Percentiles rank a stretch among this genome's conserved stretches.
phyloP scores from a whole-genome alignment of 2,329 filamentous ascomycete genomes.

The Helotiales sp. region DNA sequence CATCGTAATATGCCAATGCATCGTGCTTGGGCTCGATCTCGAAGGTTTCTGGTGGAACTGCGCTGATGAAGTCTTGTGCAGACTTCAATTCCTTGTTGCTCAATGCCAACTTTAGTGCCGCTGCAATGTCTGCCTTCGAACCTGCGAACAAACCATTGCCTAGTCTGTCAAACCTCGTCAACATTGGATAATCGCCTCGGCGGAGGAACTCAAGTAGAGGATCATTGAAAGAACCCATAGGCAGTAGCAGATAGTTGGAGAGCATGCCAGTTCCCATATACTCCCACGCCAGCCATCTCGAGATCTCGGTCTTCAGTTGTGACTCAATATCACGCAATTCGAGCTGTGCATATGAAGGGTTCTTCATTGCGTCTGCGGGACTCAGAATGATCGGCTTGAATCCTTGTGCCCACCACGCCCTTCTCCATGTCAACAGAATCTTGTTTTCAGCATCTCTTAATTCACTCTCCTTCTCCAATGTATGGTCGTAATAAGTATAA shows the following conservation, averaged over 20 bases:
- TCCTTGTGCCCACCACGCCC: constrained; percentile 94
- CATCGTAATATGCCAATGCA: constrained; percentile 77
- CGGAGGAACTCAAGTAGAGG: constrained; percentile 70
- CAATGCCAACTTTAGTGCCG: constrained; percentile 61
- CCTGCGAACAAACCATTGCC: constrained; percentile 74
- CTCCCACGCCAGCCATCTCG: constrained; percentile 91
- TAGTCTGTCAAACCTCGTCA: constrained; percentile 74
- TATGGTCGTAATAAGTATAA: constrained; percentile 88
- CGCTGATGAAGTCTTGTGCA: constrained; percentile 63
- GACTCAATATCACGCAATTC: constrained; percentile 62
- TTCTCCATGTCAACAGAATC: constrained; percentile 81
- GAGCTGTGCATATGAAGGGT: constrained; percentile 74
- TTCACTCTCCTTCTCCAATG: constrained; percentile 59
- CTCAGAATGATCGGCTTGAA: constrained; percentile 84
- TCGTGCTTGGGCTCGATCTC: constrained; percentile 62
- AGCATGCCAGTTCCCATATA: constrained; percentile 84
- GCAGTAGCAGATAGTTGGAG: constrained; percentile 75
- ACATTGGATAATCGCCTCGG: constrained; percentile 68
- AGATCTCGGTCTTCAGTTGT: constrained; percentile 66
- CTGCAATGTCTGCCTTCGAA: constrained; percentile 61
- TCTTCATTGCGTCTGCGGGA: constrained; percentile 76
- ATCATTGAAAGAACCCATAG: constrained; percentile 79
- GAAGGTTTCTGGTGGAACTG: constrained; percentile 60
- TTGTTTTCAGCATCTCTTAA: constrained; percentile 73
- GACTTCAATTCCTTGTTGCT: constrained; percentile 53